Conservation (phyloP, 768 basidiomycete genomes). For the Boletus subparvulus region DNA sequence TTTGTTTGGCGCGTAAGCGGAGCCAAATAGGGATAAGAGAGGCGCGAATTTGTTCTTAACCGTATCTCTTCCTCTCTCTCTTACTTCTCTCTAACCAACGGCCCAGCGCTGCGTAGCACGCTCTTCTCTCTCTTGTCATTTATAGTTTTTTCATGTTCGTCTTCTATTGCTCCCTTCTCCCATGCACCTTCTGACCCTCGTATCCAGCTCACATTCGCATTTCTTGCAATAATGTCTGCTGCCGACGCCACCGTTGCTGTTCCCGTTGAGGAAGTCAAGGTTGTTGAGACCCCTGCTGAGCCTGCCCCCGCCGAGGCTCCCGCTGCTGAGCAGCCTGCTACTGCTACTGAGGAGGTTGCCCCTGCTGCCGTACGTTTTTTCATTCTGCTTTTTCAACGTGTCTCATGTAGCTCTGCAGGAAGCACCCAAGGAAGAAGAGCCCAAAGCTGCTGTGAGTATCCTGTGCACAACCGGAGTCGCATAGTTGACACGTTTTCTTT, state of each 20-base stretch:
- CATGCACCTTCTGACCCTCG: conserved; percentile 1
- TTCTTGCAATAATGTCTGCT: conserved; percentile 81
- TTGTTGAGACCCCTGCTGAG: conserved; percentile 40
- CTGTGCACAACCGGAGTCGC: rapidly evolving
- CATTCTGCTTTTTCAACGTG: background rate
- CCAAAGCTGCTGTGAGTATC: conserved; percentile 38
- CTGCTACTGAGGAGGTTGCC: conserved; percentile 33
- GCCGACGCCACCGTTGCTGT: conserved; percentile 53
- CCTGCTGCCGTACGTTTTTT: conserved; percentile 35
- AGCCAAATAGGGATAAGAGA: conserved; percentile 44
- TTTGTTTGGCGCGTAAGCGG: conserved; percentile 41
- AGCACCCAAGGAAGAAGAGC: conserved; percentile 42
- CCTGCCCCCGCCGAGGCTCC: conserved; percentile 34
- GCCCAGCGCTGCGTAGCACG: conserved; percentile 56
- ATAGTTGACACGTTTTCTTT: background rate
- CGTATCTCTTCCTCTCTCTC: conserved; percentile 52
- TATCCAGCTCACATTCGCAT: conserved; percentile 53
- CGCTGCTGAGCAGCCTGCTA: conserved; percentile 21
- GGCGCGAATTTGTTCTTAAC: conserved; percentile 35
- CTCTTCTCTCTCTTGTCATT: conserved; percentile 58
- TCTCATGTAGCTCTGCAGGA: conserved; percentile 30
- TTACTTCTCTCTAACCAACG: conserved; percentile 56
- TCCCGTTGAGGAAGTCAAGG: conserved; percentile 55
- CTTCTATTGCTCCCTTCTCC: conserved; percentile 6
- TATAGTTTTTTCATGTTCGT: conserved; percentile 53